Evolutionary conservation across 306 rosid species (phyloP), one percentile per base, ranked within the genome.

Genomic region (Cucumis melo): DNA sequence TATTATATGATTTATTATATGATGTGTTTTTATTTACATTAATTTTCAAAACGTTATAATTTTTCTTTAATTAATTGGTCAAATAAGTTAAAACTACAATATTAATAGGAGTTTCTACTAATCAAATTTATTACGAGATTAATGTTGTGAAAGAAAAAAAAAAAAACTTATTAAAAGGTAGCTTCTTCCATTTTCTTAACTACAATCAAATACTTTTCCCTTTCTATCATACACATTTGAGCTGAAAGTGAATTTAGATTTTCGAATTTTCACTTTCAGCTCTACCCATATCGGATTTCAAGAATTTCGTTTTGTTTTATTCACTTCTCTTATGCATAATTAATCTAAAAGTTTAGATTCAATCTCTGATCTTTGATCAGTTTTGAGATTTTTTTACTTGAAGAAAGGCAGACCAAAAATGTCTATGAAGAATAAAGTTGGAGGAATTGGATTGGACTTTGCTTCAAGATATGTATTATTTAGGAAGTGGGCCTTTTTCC

Each of bases 401-500:
- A 46, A 32, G 61, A 53, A 32, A 16, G 20, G 42, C 42, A 50
- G 60, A 17, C 13, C 20, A 50, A 50, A 72, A 87, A 88, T 93
- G 98, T 82, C 83, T 54, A 53, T 81, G 85, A 93, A 87, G 84
- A 87, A 79, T 83, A 87, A 53, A 72, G 76, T 29, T 46, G 76
- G 81, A 74, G 92, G 89, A 60, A 87, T 87, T 77, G 87, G 79
- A 41, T 68, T 83, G 12, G 93, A 84, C 74, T 17, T 77, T 19
- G 67, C 77, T 53, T 68, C 84, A 60, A 90, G 83, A 82, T 86
- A 39, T 81, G 85, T 80, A 50, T 17, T 93, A 23, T 80, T 86
- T 16, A 88, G 88, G 81, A 90, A 86, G 79, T 85, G 88, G 96
- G 82, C 87, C 78, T 67, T 91, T 84, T 76, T 91, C 32, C 87